Evolutionary conservation across 2,329 filamentous ascomycete species (phyloP), one percentile per base, ranked within the genome.

Genomic region (Alternaria sp.): DNA sequence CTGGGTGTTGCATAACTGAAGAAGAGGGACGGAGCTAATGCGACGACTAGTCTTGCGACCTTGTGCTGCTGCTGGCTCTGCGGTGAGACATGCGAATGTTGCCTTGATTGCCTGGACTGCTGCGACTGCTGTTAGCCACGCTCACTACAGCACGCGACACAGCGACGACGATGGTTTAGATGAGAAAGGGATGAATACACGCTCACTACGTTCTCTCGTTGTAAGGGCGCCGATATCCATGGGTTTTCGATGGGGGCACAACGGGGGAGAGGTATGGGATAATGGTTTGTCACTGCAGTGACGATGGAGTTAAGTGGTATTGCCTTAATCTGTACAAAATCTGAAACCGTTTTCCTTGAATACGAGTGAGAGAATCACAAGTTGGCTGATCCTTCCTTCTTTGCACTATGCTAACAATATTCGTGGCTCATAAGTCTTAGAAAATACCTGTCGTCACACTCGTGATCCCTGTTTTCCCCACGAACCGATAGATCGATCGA

Each of bases 41-140:
- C 45, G n/a, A 15, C 17, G 15, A 55, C 28, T 50, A 76, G 77
- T 71, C 50, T 79, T 46, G 77, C 77, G 10, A 74, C 75, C n/a
- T 61, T 79, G 49, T 79, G 77, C 67, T 79, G 77, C 65, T 79
- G 77, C 63, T 79, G 73, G 72, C 62, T 79, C 25, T 79, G 77
- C 55, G 76, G 73, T 6, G 77, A 79, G 66, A 69, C 74, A 17
- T 79, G 77, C 70, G 76, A 78, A 50, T 79, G 77, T 66, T 79
- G 75, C 59, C 45, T 77, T 2, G 75, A 77, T 56, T 77, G 74
- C 47, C 59, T 74, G 21, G 70, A 74, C 10, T 78, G 76, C 68
- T 77, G 59, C 47, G 59, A 62, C 47, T 62, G 74, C 49, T 76
- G 63, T 44, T 77, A 67, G 61, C 45, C 26, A 17, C 19, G 17